Percentiles rank a stretch among this genome's conserved stretches.
Conservation (phyloP, 1,139 yeast species). For the Kodamaea arcana region DNA sequence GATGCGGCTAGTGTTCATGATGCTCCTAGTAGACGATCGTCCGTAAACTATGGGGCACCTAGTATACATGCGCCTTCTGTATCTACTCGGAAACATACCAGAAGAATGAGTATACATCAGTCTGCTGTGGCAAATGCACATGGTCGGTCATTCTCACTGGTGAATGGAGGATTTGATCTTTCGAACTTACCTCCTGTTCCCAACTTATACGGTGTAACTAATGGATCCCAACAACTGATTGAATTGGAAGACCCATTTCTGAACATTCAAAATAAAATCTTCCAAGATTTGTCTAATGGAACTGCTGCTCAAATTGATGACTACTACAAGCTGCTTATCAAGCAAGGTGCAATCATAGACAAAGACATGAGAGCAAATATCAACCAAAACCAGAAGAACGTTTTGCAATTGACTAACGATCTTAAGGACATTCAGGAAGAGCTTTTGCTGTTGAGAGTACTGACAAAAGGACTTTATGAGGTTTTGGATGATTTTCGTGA, state of each 20-base stretch:
- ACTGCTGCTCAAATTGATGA: conserved; percentile 72
- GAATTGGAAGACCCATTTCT: conserved; percentile 14
- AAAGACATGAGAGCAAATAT: conserved; percentile 63
- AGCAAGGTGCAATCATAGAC: conserved; percentile 52
- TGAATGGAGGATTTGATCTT: conserved; percentile 19
- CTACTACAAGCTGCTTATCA: conserved; percentile 55
- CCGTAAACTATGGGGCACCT: background rate
- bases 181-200: conserved; percentile 42
- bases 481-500: conserved; percentile 65
- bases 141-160: conserved; percentile 24
- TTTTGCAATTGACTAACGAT: conserved; percentile 64
- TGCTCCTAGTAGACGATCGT: background rate
- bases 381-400: conserved; percentile 68
- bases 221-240: conserved; percentile 5
- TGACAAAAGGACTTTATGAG: conserved; percentile 58
- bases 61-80: conserved; percentile 10
- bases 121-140: conserved; percentile 38
- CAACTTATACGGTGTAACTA: conserved; percentile 10
- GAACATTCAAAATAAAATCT: conserved; percentile 48
- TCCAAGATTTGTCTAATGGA: conserved; percentile 55
- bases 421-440: conserved; percentile 62
- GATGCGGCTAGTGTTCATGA: conserved; percentile 1
- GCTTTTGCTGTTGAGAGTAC: conserved; percentile 55
- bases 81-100: conserved; percentile 21
- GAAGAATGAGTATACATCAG: conserved; percentile 44